Conservation (phyloP, 73 alveolate genomes). For the Paramecium primaurelia region DNA sequence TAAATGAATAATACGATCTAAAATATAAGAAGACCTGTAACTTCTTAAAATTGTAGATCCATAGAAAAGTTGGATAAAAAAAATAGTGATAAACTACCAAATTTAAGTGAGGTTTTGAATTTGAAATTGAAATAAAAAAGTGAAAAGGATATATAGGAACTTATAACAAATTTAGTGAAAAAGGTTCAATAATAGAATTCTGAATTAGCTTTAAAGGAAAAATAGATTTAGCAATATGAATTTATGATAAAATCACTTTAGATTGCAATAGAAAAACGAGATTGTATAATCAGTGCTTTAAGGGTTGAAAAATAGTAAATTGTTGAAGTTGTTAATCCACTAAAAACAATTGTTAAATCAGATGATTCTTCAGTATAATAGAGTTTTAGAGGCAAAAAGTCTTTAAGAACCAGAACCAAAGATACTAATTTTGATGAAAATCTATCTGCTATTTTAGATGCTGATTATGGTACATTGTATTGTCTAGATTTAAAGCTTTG, state of each 20-base stretch:
- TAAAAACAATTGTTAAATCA: background rate
- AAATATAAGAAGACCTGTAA: background rate
- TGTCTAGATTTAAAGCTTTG: background rate
- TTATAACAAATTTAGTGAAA: background rate
- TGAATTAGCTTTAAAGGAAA: background rate
- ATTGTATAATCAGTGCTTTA: slow-evolving; percentile 20
- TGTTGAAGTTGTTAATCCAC: background rate
- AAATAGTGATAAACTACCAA: background rate
- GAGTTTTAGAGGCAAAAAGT: background rate
- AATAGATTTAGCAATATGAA: slow-evolving; percentile 40
- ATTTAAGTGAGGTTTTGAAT: slow-evolving; percentile 10
- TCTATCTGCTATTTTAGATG: background rate
- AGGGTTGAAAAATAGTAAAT: background rate
- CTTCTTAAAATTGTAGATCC: slow-evolving; percentile 12
- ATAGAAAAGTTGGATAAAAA: background rate
- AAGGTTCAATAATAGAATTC: background rate
- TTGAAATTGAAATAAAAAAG: background rate
- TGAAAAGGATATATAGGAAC: slow-evolving; percentile 2
- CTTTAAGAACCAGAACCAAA: slow-evolving; percentile 7
- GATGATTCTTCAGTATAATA: background rate
- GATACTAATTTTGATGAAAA: slow-evolving; percentile 43
- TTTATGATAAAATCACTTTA: slow-evolving; percentile 43
- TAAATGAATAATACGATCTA: background rate
- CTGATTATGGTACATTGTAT: background rate
- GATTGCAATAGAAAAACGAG: slow-evolving; percentile 45